phyloP scores from a whole-genome alignment of 2,329 filamentous ascomycete genomes.

The Neonectria magnoliae region DNA sequence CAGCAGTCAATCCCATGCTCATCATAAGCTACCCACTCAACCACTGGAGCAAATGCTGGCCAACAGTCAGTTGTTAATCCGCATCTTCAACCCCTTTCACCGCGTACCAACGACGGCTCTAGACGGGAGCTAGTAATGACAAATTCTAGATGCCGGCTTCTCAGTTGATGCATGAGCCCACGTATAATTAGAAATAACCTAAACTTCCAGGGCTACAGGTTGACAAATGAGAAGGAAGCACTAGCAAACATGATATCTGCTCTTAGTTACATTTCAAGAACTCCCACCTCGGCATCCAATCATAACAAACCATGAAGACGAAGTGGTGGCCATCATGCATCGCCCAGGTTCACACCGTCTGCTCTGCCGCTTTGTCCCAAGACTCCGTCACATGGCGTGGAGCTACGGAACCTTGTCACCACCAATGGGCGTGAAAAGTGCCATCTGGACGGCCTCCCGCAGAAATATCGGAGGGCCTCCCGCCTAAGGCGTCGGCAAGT shows the following conservation, averaged over 20 bases:
- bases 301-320: neutral
- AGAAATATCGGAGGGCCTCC: slow-evolving; percentile 10
- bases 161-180: neutral
- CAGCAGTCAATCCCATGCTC: too few species aligned
- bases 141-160: too few species aligned
- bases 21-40: too few species aligned
- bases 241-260: neutral
- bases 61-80: too few species aligned
- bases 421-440: slow-evolving; percentile 6
- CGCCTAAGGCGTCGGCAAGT: neutral
- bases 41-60: too few species aligned
- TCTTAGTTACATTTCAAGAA: neutral
- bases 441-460: slow-evolving; percentile 12
- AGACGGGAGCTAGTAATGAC: neutral
- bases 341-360: slow-evolving; percentile 2
- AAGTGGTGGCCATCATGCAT: slow-evolving; percentile 4
- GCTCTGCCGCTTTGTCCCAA: neutral
- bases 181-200: neutral
- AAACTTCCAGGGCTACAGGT: neutral
- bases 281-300: slow-evolving; percentile 1
- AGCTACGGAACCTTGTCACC: neutral
- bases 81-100: too few species aligned
- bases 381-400: neutral
- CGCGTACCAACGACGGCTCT: too few species aligned
- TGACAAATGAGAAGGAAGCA: neutral